Base-by-base conservation (phyloP, 208 protist species). In the Wallacemonas collosoma region DNA sequence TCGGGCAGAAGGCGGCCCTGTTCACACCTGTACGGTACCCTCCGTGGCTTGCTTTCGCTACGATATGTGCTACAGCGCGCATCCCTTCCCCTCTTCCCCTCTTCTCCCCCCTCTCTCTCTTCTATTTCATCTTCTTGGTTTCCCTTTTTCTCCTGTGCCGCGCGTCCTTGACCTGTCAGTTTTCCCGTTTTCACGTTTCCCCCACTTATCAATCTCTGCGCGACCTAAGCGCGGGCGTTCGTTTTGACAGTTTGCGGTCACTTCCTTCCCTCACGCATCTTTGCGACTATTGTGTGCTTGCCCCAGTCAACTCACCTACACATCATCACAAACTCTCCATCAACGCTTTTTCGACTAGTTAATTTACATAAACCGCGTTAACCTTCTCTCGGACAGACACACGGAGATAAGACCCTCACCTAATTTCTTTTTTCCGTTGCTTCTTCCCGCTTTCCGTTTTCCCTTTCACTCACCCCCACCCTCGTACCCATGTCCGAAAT, bases 401-500 rank as follows among this genome's bases (percentile, higher is more conserved):
- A 26, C 26, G 26, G 26, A 26, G 26, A 26, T 26, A 26, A 26
- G 26, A 50, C 45, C 45, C 45, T 14, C 45, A 50, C 45, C 8
- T 50, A 50, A 50, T 6, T 50, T 12, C 12, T 12, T 62, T 53
- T 53, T 53, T 45, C 36, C 60, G 17, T 44, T 63, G 47, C 39
- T 66, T 38, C 53, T 48, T 63, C 17, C 56, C 35, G 14, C 47
- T 15, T 56, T 56, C 26, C 9, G 7, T 56, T 56, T 56, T 15
- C 41, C 41, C 41, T 43, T 57, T 8, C 55, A 8, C 7, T 26
- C 8, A 35, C n/a, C 26, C 26, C 40, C 17, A 62, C 9, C 39
- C n/a, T 35, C 11, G 14, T 15, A 65, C 39, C 68, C n/a, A 57
- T 57, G 50, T 38, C 44, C n/a, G 26, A 57, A 12, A 41, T 68